Percentiles rank a stretch among this genome's conserved stretches.
These are phyloP conservation scores for Cutaneotrichosporon mucoides DNA, from an alignment of 1,284 basidiomycete species.

Conservation along the genomic window DNA sequence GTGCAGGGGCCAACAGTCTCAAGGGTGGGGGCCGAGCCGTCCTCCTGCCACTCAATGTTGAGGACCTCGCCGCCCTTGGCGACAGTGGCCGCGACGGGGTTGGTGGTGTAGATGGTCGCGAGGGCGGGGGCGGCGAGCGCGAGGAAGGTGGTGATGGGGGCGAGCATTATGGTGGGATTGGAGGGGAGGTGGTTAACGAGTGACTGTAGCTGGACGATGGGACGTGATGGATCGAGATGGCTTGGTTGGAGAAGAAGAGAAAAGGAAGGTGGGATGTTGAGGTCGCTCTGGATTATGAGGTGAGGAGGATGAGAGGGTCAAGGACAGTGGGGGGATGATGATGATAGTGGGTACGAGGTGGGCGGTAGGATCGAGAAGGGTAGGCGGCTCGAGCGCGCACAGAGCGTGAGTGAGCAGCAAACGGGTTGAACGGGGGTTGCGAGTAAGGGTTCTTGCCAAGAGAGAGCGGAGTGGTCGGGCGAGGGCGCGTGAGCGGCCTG, in stretches of 20 bases:
- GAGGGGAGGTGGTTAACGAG: neutral
- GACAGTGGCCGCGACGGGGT: conserved; percentile 52
- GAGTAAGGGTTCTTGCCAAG: no score
- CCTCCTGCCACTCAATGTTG: conserved; percentile 65
- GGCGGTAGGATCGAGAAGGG: neutral
- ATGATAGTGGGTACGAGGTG: neutral
- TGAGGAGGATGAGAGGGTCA: no score
- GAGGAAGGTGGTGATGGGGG: conserved; percentile 48
- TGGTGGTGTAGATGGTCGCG: conserved; percentile 47
- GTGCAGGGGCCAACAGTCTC: conserved; percentile 58
- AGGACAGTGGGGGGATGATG: no score
- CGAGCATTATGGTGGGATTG: conserved; percentile 24
- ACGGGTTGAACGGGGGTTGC: neutral
- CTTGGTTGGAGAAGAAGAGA: neutral
- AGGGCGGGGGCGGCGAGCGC: conserved; percentile 32
- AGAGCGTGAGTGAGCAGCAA: neutral
- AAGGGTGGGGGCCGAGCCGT: conserved; percentile 57
- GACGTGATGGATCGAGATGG: neutral
- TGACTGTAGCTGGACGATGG: conserved; percentile 4
- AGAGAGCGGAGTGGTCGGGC: no score
- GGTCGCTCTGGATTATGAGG: neutral
- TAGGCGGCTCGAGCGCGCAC: neutral
- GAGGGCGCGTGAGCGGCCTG: no score
- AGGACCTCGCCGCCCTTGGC: conserved; percentile 60
- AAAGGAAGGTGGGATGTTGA: neutral